A percentile compares a stretch with the other conserved stretches of the same genome.
Evolutionary conservation across 1,139 yeast species (phyloP).

Genomic region (Kodamaea fungicola): DNA sequence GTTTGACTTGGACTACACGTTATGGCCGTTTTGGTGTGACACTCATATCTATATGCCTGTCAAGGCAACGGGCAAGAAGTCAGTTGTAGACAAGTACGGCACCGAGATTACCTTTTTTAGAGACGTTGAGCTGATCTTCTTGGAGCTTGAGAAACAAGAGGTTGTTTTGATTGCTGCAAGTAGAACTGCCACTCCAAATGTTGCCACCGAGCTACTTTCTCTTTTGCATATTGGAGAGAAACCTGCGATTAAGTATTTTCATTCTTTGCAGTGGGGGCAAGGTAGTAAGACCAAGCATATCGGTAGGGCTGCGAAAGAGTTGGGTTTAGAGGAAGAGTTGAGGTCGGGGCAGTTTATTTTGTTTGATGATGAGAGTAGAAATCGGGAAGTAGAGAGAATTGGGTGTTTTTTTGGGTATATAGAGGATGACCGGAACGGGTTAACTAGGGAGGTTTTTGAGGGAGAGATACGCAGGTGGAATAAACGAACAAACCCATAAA

Average conservation of each 20-base stretch:
- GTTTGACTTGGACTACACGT: conserved; percentile 72
- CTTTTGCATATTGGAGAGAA: conserved; percentile 45
- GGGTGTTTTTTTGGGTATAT: conserved; percentile 62
- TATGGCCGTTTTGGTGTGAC: conserved; percentile 72
- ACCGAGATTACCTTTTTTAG: conserved; percentile 48
- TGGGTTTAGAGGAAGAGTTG: conserved; percentile 38
- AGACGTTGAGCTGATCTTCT: conserved; percentile 59
- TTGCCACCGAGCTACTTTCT: conserved; percentile 56
- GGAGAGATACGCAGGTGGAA: conserved; percentile 40
- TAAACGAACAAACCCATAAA: conserved; percentile 5
- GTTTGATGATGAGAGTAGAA: conserved; percentile 68
- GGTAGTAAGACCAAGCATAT: conserved; percentile 65
- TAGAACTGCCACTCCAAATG: conserved; percentile 59
- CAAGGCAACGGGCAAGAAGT: conserved; percentile 18
- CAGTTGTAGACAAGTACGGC: conserved; percentile 45
- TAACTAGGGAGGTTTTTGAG: conserved; percentile 47
- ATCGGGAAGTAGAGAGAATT: conserved; percentile 58
- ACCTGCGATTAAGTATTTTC: conserved; percentile 48
- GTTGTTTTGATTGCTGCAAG: conserved; percentile 62
- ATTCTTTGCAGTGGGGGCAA: conserved; percentile 62
- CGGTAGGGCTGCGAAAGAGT: conserved; percentile 39
- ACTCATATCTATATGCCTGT: conserved; percentile 65
- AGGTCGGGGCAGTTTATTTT: conserved; percentile 51
- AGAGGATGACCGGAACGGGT: conserved; percentile 41
- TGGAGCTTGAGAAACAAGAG: conserved; percentile 36